phyloP scores from a whole-genome alignment of 2,329 filamentous ascomycete genomes.

The Paecilomyces niveus region DNA sequence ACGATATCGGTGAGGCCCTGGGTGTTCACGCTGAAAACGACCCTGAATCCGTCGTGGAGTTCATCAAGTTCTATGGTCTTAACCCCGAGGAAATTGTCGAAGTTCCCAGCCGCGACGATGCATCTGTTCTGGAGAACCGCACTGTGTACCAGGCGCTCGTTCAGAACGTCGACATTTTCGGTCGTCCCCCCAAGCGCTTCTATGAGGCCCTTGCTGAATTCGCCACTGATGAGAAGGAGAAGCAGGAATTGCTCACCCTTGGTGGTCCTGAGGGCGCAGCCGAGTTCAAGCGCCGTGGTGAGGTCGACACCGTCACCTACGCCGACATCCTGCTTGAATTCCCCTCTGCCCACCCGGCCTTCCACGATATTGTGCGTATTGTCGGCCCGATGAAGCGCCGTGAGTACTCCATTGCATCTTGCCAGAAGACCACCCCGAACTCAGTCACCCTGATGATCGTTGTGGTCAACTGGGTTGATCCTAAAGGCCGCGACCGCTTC shows the following conservation, averaged over 20 bases:
- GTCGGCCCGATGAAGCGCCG: constrained; percentile 89
- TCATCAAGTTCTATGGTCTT: constrained; percentile 86
- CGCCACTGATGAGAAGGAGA: constrained; percentile 74
- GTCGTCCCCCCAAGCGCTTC: constrained; percentile 94
- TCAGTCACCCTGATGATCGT: constrained; percentile 95
- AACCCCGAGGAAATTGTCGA: constrained; percentile 80
- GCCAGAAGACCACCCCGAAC: constrained; percentile 85
- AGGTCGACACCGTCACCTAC: constrained; percentile 86
- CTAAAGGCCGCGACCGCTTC: constrained; percentile 77
- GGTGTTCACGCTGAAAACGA: constrained; percentile 96
- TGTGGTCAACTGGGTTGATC: constrained; percentile 91
- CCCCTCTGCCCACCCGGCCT: constrained; percentile 75
- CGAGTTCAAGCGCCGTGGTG: constrained; percentile 86
- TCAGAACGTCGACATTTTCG: constrained; percentile 94
- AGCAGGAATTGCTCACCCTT: constrained; percentile 69
- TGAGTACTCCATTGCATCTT: constrained; percentile 98
- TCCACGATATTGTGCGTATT: constrained; percentile 83
- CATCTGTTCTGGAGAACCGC: constrained; percentile 68
- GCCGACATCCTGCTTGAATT: constrained; percentile 88
- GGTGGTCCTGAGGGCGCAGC: constrained; percentile 71
- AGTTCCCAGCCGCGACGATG: constrained; percentile 76
- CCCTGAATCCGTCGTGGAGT: constrained; percentile 65
- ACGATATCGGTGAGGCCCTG: constrained; percentile 94
- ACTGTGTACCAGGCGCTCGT: constrained; percentile 87
- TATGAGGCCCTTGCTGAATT: constrained; percentile 88